Base-by-base conservation (phyloP, 805 yeast genomes). In the Pichia eremophila region DNA sequence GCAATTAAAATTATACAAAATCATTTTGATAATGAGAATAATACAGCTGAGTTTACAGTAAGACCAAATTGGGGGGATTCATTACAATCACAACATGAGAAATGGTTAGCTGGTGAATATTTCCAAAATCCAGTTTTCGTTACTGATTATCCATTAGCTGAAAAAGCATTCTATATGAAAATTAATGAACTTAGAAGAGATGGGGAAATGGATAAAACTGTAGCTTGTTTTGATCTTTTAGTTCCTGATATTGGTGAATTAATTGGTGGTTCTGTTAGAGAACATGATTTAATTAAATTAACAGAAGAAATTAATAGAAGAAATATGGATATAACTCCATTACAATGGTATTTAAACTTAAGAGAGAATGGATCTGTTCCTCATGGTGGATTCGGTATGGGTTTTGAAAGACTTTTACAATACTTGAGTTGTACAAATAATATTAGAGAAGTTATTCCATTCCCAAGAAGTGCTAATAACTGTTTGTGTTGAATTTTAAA, bases 361-460 rank as follows among this genome's bases (percentile, higher is more conserved):
- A 72, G 99, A 50, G 69, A 69, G 51, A 81, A 84, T 55, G 98
- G 97, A 0, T 69, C 85, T 3, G 82, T 82, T 22, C 96, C 97
- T 0, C 98, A 91, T 61, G 99, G 99, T 43, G 99, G 99, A 0
- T 93, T 84, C 65, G 99, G 99, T 0, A 70, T 93, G 71, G 99
- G 99, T 0, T 79, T 90, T 55, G 99, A 93, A 63, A 70, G 99
- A 50, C 66, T 93, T 31, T 63, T 93, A 15, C 79, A 84, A 46
- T 90, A 82, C 54, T 66, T 89, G 47, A 73, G 81, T 8, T 88
- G 81, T 4, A 71, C 83, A 18, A 90, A 83, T 31, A 93, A 90
- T 60, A 78, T 93, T 40, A 75, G 85, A 55, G 99, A 93, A 57
- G 85, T 85, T 9, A 81, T 86, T 22, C 87, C 96, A 2, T 90